Percentiles rank a stretch among this genome's conserved stretches.
Evolutionary conservation across 1,284 basidiomycete species (phyloP).

Genomic region (Filobasidium uniguttulatum): DNA sequence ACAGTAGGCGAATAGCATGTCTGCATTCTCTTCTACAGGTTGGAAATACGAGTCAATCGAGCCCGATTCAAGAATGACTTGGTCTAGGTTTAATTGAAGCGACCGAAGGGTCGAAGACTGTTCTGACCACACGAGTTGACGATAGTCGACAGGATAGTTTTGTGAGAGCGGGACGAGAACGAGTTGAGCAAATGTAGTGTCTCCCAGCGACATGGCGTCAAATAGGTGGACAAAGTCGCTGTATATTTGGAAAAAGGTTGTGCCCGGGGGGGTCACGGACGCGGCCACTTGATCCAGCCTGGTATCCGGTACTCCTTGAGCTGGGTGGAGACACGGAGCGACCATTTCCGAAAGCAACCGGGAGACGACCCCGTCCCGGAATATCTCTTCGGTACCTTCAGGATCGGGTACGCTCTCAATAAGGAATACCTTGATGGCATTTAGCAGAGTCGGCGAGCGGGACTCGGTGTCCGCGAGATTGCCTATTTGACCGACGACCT

Average conservation of each 20-base stretch:
- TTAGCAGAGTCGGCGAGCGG: slow-evolving; percentile 43
- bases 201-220: slow-evolving; percentile 76
- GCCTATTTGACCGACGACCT: background rate
- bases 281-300: slow-evolving; percentile 6
- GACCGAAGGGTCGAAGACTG: slow-evolving; percentile 48
- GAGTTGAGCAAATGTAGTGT: slow-evolving; percentile 59
- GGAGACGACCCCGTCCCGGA: slow-evolving; percentile 43
- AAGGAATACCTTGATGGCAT: slow-evolving; percentile 88
- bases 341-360: slow-evolving; percentile 49
- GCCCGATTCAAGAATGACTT: slow-evolving; percentile 23
- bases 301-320: slow-evolving; percentile 6
- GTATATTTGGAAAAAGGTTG: slow-evolving; percentile 86
- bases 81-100: slow-evolving; percentile 36
- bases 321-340: slow-evolving; percentile 26
- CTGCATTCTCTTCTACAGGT: slow-evolving; percentile 54
- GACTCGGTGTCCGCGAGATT: slow-evolving; percentile 29
- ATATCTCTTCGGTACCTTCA: slow-evolving; percentile 47
- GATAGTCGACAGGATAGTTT: slow-evolving; percentile 66
- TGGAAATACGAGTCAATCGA: slow-evolving; percentile 50
- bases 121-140: slow-evolving; percentile 74
- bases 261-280: slow-evolving; percentile 47
- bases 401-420: slow-evolving; percentile 46
- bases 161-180: slow-evolving; percentile 59
- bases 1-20: slow-evolving; percentile 47
- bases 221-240: slow-evolving; percentile 80